phyloP scores from a whole-genome alignment of 257 asterid species.

The Primulina huaijiensis region DNA sequence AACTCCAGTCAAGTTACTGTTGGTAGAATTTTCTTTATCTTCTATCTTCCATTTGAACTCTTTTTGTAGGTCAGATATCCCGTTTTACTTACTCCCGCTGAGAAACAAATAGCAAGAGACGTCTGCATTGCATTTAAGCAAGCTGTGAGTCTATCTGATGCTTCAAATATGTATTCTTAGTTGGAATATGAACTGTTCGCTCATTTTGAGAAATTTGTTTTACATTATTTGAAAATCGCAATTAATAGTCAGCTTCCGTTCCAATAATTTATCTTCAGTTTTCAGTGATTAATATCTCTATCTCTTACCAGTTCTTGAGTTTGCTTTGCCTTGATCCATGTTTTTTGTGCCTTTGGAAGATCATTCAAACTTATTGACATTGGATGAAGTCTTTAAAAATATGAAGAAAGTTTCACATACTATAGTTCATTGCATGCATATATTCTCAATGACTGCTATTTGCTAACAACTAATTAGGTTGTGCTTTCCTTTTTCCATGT shows the following conservation, averaged over 20 bases:
- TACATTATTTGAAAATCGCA: background rate
- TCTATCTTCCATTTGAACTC: too few relatives aligned
- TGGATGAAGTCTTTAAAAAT: background rate
- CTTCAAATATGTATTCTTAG: background rate
- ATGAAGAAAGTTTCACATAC: background rate
- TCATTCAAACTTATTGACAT: background rate
- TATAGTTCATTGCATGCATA: background rate
- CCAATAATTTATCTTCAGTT: conserved; percentile 9
- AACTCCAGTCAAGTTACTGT: conserved; percentile 4
- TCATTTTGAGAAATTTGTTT: conserved; percentile 4
- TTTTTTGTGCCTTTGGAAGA: conserved; percentile 11
- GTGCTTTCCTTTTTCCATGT: background rate
- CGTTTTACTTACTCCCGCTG: conserved; percentile 57
- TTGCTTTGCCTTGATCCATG: conserved; percentile 2
- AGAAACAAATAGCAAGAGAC: conserved; percentile 61
- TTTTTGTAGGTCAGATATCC: conserved; percentile 52
- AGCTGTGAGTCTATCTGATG: conserved; percentile 39
- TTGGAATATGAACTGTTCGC: background rate
- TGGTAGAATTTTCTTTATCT: background rate
- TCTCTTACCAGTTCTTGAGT: conserved; percentile 11
- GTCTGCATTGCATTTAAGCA: conserved; percentile 58
- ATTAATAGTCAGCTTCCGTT: conserved; percentile 7
- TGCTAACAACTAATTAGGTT: background rate
- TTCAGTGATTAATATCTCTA: conserved; percentile 11
- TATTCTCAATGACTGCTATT: background rate